phyloP scores from a whole-genome alignment of 116 monocot genomes.

The Thalassia testudinum region DNA sequence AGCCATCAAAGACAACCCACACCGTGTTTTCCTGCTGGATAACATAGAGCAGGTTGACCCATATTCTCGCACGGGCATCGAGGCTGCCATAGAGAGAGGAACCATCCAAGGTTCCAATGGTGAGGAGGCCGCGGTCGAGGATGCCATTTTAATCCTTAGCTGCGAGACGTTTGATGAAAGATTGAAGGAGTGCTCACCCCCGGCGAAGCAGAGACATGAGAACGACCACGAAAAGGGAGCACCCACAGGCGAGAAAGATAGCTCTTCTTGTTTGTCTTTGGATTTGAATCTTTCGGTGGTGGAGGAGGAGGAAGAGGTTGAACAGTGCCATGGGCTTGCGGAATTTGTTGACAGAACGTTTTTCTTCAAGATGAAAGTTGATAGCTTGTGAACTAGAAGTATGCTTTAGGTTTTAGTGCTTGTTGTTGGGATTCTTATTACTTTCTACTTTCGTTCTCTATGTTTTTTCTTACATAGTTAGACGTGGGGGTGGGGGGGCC shows the following conservation, averaged over 20 bases:
- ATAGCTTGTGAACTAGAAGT: too few species aligned
- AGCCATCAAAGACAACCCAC: slow-evolving; percentile 36
- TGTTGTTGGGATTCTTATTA: too few species aligned
- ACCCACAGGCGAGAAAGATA: slow-evolving; percentile 6
- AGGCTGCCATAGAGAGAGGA: slow-evolving; percentile 40
- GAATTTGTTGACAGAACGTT: slow-evolving; percentile 49
- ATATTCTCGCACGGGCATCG: slow-evolving; percentile 23
- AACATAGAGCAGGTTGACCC: slow-evolving; percentile 53
- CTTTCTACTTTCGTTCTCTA: too few species aligned
- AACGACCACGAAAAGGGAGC: not conserved
- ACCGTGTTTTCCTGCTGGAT: slow-evolving; percentile 58
- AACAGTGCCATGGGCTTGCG: slow-evolving; percentile 17
- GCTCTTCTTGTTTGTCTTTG: slow-evolving; percentile 9
- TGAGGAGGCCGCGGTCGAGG: slow-evolving; percentile 28
- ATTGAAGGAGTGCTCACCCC: slow-evolving; percentile 47
- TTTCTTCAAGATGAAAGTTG: slow-evolving; percentile 32
- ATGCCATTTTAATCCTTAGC: slow-evolving; percentile 64
- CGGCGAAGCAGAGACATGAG: slow-evolving; percentile 25
- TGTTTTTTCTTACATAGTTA: too few species aligned
- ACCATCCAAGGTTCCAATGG: slow-evolving; percentile 13
- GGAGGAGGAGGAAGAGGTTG: slow-evolving; percentile 5
- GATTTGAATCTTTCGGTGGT: slow-evolving; percentile 63
- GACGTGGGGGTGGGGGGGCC: too few species aligned
- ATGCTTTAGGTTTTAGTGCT: too few species aligned
- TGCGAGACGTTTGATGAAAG: slow-evolving; percentile 54